phyloP scores from a whole-genome alignment of 768 basidiomycete species.

The Lyophyllum atratum region DNA sequence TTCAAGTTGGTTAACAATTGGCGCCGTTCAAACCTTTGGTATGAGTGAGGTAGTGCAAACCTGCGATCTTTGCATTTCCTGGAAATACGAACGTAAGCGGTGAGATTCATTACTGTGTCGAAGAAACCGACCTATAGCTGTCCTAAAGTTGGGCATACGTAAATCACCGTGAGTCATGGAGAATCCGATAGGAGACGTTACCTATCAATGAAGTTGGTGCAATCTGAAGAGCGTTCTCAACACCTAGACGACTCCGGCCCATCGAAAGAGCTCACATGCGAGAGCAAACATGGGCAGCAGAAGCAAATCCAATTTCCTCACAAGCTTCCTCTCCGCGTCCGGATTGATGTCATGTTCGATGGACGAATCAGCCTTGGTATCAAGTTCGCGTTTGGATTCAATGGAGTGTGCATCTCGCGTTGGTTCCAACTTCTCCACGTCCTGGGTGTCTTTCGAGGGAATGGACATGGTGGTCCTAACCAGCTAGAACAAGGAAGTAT shows the following conservation, averaged over 20 bases:
- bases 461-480: neutral
- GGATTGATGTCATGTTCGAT: slow-evolving; percentile 12
- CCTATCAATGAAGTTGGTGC: slow-evolving; percentile 25
- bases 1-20: neutral
- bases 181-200: neutral
- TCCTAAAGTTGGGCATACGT: slow-evolving; percentile 9
- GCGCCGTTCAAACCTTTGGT: neutral
- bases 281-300: slow-evolving; percentile 33
- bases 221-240: slow-evolving; percentile 13
- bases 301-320: slow-evolving; percentile 36
- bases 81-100: neutral
- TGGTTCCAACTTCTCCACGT: slow-evolving; percentile 4
- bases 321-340: slow-evolving; percentile 35
- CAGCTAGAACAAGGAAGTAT: neutral
- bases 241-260: neutral
- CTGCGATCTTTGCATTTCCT: slow-evolving; percentile 27
- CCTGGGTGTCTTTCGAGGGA: neutral
- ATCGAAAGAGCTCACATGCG: slow-evolving; percentile 18
- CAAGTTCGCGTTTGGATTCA: neutral
- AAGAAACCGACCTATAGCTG: slow-evolving; percentile 20
- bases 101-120: neutral
- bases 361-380: neutral
- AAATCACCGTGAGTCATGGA: neutral
- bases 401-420: neutral
- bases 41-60: neutral